Conservation (phyloP, 2,329 filamentous ascomycete species). For the Apiospora saccharicola region DNA sequence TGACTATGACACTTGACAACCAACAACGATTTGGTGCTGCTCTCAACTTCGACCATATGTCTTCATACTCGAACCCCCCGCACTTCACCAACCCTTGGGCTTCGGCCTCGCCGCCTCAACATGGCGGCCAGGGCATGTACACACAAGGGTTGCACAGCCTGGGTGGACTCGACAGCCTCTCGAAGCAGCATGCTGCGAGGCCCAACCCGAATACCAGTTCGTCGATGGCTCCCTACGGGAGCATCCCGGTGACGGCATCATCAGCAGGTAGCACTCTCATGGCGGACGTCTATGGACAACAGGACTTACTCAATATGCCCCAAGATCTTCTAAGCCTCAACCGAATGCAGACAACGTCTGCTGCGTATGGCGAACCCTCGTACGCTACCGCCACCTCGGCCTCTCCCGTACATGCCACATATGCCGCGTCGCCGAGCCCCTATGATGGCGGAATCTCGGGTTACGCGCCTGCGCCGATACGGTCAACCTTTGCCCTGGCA, state of each 20-base stretch:
- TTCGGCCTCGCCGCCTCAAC: slow-evolving; percentile 62
- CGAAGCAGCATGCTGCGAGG: slow-evolving; percentile 64
- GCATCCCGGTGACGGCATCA: slow-evolving; percentile 75
- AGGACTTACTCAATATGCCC: slow-evolving; percentile 72
- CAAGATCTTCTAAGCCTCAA: slow-evolving; percentile 79
- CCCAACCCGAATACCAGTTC: slow-evolving; percentile 65
- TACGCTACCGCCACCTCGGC: slow-evolving; percentile 72
- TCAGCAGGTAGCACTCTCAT: slow-evolving; percentile 76
- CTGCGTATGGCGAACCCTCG: slow-evolving; percentile 74
- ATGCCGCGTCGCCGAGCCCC: slow-evolving; percentile 71
- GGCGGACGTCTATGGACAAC: slow-evolving; percentile 63
- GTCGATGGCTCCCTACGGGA: slow-evolving; percentile 75
- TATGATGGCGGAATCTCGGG: slow-evolving; percentile 74
- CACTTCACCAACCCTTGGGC: slow-evolving; percentile 94
- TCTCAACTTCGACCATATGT: slow-evolving; percentile 82
- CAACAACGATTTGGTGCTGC: slow-evolving; percentile 80
- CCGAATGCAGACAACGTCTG: slow-evolving; percentile 66
- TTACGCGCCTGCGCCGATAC: slow-evolving; percentile 72
- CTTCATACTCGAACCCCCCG: slow-evolving; percentile 70
- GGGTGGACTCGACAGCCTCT: slow-evolving; percentile 60
- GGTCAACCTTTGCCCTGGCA: slow-evolving; percentile 64
- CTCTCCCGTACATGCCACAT: slow-evolving; percentile 70
- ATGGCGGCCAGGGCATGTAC: slow-evolving; percentile 69
- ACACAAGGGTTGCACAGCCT: slow-evolving; percentile 66
- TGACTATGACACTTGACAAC: slow-evolving; percentile 97